These are phyloP conservation scores for Pugionium cornutum DNA, from an alignment of 345 rosid genomes.

Conservation along the genomic window DNA sequence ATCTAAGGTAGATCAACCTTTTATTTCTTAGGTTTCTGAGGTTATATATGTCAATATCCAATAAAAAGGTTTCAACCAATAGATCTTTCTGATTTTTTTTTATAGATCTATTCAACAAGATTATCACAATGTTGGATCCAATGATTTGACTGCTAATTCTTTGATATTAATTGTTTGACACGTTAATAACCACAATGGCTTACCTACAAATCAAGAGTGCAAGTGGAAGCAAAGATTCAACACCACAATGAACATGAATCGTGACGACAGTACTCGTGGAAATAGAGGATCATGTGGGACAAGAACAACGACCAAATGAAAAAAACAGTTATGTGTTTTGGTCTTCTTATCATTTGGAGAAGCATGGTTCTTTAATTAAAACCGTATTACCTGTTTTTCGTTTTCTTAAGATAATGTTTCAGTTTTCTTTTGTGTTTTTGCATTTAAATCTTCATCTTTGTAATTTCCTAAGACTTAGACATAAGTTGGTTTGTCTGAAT, in stretches of 20 bases:
- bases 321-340: neutral
- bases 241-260: slow-evolving; percentile 8
- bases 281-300: slow-evolving; percentile 7
- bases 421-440: too few relatives aligned
- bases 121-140: slow-evolving; percentile 12
- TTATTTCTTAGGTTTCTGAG: neutral
- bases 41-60: slow-evolving; percentile 3
- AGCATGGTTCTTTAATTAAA: neutral
- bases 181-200: neutral
- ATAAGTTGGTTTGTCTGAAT: too few relatives aligned
- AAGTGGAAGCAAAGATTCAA: slow-evolving; percentile 18
- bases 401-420: too few relatives aligned
- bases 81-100: neutral
- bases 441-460: too few relatives aligned
- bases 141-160: slow-evolving; percentile 25
- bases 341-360: slow-evolving; percentile 7
- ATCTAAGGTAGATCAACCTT: neutral
- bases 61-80: slow-evolving; percentile 2
- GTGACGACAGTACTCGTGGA: slow-evolving; percentile 9
- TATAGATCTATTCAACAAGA: neutral
- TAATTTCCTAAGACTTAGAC: too few relatives aligned
- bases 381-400: too few relatives aligned
- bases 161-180: slow-evolving; percentile 5
- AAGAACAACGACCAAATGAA: slow-evolving; percentile 1
- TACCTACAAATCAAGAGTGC: neutral